These are phyloP conservation scores for Penicillium cosmopolitanum DNA, from an alignment of 495 filamentous ascomycete species.

Conservation along the genomic window DNA sequence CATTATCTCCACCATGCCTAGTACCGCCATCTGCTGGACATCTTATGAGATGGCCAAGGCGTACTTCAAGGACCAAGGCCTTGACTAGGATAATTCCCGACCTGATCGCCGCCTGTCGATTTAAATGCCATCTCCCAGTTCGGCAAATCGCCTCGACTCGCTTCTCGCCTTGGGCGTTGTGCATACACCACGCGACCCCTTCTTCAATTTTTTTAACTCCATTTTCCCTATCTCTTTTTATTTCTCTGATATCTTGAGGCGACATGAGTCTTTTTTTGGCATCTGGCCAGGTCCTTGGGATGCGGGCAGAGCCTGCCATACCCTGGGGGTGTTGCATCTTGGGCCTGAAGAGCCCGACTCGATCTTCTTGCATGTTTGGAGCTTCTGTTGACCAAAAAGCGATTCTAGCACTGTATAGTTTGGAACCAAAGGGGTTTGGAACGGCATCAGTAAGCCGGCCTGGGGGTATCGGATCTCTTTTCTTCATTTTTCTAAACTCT, in stretches of 20 bases:
- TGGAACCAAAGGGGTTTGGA: constrained; percentile 16
- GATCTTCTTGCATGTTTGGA: constrained; percentile 24
- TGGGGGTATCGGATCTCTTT: constrained; percentile 20
- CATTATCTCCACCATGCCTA: constrained; percentile 96
- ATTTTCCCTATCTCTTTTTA: background rate
- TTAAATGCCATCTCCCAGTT: constrained; percentile 13
- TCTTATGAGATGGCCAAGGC: constrained; percentile 82
- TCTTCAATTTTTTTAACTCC: background rate
- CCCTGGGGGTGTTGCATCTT: constrained; percentile 14
- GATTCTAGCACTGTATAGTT: constrained; percentile 34
- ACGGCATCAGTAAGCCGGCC: constrained; percentile 16
- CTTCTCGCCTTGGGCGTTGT: constrained; percentile 12
- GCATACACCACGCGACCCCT: constrained; percentile 15
- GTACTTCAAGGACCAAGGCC: constrained; percentile 59
- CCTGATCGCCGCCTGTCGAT: constrained; percentile 16
- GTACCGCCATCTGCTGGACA: constrained; percentile 96
- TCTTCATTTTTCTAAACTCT: constrained; percentile 16
- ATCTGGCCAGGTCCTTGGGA: constrained; percentile 10
- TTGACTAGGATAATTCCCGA: background rate
- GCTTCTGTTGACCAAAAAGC: constrained; percentile 26
- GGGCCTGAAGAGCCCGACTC: constrained; percentile 11
- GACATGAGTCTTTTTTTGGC: constrained; percentile 21
- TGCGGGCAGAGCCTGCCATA: constrained; percentile 21
- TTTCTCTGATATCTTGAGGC: constrained; percentile 20
- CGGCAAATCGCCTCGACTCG: constrained; percentile 7